Evolutionary conservation across 306 rosid species (phyloP).

Genomic region (Dalbergia cochinchinensis): DNA sequence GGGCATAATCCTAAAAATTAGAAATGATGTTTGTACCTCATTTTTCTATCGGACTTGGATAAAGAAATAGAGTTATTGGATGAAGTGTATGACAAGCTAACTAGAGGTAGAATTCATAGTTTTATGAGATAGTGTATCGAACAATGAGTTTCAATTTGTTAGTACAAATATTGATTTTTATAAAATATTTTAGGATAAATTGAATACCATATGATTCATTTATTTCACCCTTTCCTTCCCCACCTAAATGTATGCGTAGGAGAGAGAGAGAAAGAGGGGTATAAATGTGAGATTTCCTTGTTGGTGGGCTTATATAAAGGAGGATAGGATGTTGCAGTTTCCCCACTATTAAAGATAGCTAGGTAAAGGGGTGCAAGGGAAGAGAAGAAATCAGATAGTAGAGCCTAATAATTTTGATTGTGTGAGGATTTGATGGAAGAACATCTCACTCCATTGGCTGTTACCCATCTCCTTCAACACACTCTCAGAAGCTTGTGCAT

Average conservation of each 20-base stretch:
- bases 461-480: slow-evolving; percentile 97
- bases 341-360: slow-evolving; percentile 55
- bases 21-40: not conserved
- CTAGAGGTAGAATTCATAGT: no score
- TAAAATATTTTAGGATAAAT: not conserved
- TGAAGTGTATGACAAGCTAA: no score
- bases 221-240: not conserved
- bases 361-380: slow-evolving; percentile 46
- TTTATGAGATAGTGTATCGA: no score
- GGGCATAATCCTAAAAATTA: slow-evolving; percentile 42
- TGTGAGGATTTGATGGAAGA: slow-evolving; percentile 65
- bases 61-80: no score
- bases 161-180: not conserved
- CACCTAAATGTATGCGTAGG: slow-evolving; percentile 16
- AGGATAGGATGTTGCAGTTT: slow-evolving; percentile 62
- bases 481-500: slow-evolving; percentile 89
- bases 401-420: no score
- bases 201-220: not conserved
- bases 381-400: slow-evolving; percentile 8
- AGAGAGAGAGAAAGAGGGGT: not conserved
- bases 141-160: no score
- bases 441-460: slow-evolving; percentile 82
- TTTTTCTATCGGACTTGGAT: not conserved
- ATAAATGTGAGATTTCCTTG: slow-evolving; percentile 62
- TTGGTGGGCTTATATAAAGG: slow-evolving; percentile 70